These are phyloP conservation scores for Colletotrichum ledebouriae DNA, from an alignment of 2,329 filamentous ascomycete genomes.

Conservation along the genomic window DNA sequence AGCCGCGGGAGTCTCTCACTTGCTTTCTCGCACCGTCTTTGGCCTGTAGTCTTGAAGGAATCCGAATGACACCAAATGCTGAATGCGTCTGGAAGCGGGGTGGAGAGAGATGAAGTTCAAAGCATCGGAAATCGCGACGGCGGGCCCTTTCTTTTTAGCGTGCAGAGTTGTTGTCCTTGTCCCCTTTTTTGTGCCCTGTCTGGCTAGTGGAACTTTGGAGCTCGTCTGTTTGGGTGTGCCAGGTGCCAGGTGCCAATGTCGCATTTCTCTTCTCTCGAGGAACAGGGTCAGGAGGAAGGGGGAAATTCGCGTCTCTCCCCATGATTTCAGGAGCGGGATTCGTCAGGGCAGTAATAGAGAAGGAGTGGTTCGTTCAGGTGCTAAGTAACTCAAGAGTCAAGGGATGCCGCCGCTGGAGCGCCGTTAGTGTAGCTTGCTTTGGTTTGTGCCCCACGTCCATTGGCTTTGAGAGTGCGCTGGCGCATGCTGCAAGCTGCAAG, in stretches of 20 bases:
- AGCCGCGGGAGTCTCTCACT: slow-evolving; percentile 1
- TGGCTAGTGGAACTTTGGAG: slow-evolving; percentile 41
- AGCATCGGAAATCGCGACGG: slow-evolving; percentile 37
- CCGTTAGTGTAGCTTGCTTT: slow-evolving; percentile 4
- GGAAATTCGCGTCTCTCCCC: slow-evolving; percentile 10
- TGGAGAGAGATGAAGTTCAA: slow-evolving; percentile 41
- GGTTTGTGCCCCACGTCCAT: slow-evolving; percentile 20
- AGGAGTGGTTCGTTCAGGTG: slow-evolving; percentile 25
- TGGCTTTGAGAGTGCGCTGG: slow-evolving; percentile 9
- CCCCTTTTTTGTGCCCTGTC: slow-evolving; percentile 38
- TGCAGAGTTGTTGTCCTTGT: slow-evolving; percentile 31
- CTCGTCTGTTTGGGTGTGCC: slow-evolving; percentile 15
- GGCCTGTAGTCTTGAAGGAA: slow-evolving; percentile 10
- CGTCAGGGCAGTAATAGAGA: slow-evolving; percentile 34
- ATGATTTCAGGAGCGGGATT: slow-evolving; percentile 29
- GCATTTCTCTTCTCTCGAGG: slow-evolving; percentile 34
- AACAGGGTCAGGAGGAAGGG: slow-evolving; percentile 25
- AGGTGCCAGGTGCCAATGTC: slow-evolving; percentile 35
- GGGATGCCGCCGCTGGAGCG: slow-evolving; percentile 19
- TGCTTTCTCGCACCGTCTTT: slow-evolving; percentile 22
- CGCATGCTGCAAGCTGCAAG: slow-evolving; percentile 8
- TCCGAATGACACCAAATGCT: slow-evolving; percentile 18
- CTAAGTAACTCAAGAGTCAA: background rate
- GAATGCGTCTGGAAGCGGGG: slow-evolving; percentile 37
- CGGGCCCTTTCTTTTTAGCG: slow-evolving; percentile 42